These are phyloP conservation scores for Trifolium pratense DNA, from an alignment of 306 rosid genomes.

Conservation along the genomic window DNA sequence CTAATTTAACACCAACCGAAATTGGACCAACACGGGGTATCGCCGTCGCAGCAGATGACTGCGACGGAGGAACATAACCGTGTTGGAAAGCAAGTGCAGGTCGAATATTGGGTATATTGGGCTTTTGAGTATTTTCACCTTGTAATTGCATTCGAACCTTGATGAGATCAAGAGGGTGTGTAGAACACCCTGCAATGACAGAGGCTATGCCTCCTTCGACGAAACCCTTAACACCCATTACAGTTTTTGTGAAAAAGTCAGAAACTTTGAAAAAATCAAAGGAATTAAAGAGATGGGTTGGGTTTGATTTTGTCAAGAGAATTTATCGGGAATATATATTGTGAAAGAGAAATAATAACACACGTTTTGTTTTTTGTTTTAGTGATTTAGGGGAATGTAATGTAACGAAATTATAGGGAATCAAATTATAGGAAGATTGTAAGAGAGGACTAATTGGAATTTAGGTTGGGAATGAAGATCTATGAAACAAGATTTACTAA, in stretches of 20 bases:
- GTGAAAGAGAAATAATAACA: too few species aligned
- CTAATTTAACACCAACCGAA: conserved; percentile 52
- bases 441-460: conserved; percentile 39
- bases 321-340: neutral
- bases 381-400: neutral
- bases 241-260: conserved; percentile 16
- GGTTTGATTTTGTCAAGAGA: conserved; percentile 36
- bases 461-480: conserved; percentile 64
- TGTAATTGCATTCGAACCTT: conserved; percentile 90
- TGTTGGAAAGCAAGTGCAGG: conserved; percentile 48
- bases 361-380: neutral
- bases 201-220: conserved; percentile 89
- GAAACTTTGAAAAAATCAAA: conserved; percentile 19
- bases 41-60: neutral
- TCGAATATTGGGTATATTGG: conserved; percentile 36
- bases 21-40: conserved; percentile 48
- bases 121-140: conserved; percentile 48
- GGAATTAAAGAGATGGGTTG: conserved; percentile 10
- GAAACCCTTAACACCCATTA: conserved; percentile 73
- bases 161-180: conserved; percentile 79
- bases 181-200: conserved; percentile 66
- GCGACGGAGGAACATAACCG: conserved; percentile 28
- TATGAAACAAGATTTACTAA: conserved; percentile 56
- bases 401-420: neutral
- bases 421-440: neutral